Evolutionary conservation across 1,139 yeast genomes (phyloP), one percentile per base, ranked within the genome.

Genomic region (Candida glucosophila): DNA sequence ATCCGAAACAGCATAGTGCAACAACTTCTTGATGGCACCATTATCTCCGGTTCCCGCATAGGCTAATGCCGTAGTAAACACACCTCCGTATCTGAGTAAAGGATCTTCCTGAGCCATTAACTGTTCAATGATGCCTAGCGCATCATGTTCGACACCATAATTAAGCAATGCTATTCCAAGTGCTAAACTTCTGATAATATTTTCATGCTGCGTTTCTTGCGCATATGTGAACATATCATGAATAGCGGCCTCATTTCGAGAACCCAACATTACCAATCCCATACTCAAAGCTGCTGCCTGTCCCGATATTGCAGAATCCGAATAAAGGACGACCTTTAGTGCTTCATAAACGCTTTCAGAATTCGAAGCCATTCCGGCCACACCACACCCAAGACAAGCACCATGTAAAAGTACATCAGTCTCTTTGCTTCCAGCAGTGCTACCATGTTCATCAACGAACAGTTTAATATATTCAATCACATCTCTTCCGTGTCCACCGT

Each of bases 31-130:
- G 41, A 90, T 82, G 5, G 97, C 96, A 31, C 61, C 60, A 52
- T 86, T 86, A 54, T 81, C 78, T 19, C 95, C 94, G 9, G 98
- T 90, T 34, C 99, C 99, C 29, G 93, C 94, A 53, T 86, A 92
- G 1, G 98, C 97, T 43, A 92, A 67, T 1, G 96, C 97, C 43
- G 90, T 73, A 4, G 96, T 78, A 52, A 77, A 86, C 23, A 90
- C 93, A 49, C 95, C 97, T 54, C 98, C 98, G 49, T 88, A 90
- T 56, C 99, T 79, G 40, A 92, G 68, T 32, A 82, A 75, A 6
- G 95, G 71, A 39, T 78, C 82, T 48, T 85, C 95, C 47, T 79
- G 90, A 6, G 57, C 59, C 45, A 85, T 55, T 47, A 90, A 64
- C 37, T 67, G 63, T 22, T 73, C 75, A 40, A 90, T 82, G 17